Conservation (phyloP, 139 green algal genomes). For the Pleodorina starrii region DNA sequence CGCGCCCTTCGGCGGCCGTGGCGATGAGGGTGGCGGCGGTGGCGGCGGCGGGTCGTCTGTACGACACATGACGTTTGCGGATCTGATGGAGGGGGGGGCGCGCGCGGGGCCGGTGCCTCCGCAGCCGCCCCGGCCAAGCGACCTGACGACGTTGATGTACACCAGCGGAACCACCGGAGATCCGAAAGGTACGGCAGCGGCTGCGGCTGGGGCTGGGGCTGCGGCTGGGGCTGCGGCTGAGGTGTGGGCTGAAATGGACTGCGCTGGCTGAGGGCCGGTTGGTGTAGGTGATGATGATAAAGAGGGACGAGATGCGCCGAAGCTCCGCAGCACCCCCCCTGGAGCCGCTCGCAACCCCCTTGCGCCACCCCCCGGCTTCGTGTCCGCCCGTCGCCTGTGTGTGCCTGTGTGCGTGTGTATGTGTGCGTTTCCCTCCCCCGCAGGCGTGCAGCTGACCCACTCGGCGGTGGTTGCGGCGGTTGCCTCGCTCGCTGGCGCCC, state of each 20-base stretch:
- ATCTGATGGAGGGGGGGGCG: background rate
- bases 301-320: no score
- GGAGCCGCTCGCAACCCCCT: no score
- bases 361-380: no score
- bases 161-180: slow-evolving; percentile 90
- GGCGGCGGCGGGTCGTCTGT: background rate
- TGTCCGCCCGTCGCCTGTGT: no score
- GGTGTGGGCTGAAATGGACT: no score
- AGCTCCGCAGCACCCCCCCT: no score
- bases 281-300: no score
- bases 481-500: slow-evolving; percentile 39
- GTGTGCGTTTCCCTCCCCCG: no score
- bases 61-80: slow-evolving; percentile 20
- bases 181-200: slow-evolving; percentile 75
- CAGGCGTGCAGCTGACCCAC: slow-evolving; percentile 78
- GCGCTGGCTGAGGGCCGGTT: no score
- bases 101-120: background rate
- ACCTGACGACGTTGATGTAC: slow-evolving; percentile 91
- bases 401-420: no score
- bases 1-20: background rate
- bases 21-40: background rate
- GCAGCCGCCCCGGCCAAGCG: slow-evolving; percentile 61
- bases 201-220: no score
- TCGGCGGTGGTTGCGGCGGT: slow-evolving; percentile 69
- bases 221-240: no score